Conservation (phyloP, 768 basidiomycete genomes). For the Lactarius vividus region DNA sequence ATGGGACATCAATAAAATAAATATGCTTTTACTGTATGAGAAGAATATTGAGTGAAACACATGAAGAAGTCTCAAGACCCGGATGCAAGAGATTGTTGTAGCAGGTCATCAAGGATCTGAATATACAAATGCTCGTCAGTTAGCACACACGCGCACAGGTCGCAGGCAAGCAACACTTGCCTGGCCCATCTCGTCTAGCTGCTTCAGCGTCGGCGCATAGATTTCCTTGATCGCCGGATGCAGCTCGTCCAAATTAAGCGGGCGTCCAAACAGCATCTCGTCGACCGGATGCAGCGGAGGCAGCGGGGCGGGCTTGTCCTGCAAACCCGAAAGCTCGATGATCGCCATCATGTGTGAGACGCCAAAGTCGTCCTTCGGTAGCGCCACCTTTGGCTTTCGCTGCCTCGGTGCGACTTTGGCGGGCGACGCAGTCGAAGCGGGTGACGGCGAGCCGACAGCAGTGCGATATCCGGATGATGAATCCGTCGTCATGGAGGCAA, state of each 20-base stretch:
- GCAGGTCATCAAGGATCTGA: constrained; percentile 34
- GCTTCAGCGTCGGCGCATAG: constrained; percentile 66
- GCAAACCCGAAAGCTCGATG: constrained; percentile 60
- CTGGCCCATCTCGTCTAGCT: constrained; percentile 79
- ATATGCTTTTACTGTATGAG: constrained; percentile 2
- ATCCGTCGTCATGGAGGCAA: constrained; percentile 24
- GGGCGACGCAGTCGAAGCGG: constrained; percentile 16
- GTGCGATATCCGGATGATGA: constrained; percentile 29
- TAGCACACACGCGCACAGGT: not conserved
- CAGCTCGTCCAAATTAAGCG: constrained; percentile 56
- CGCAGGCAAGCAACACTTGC: constrained; percentile 37
- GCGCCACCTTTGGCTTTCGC: constrained; percentile 42
- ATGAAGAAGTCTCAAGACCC: constrained; percentile 1
- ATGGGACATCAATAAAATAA: constrained; percentile 12
- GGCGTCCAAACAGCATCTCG: constrained; percentile 67
- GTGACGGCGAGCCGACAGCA: constrained; percentile 23
- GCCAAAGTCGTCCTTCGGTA: constrained; percentile 84
- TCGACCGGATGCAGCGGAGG: constrained; percentile 60
- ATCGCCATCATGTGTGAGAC: constrained; percentile 83
- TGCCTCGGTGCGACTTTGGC: constrained; percentile 37
- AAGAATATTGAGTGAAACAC: not conserved
- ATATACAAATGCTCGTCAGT: not conserved
- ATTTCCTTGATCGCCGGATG: constrained; percentile 73
- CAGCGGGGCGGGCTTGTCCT: constrained; percentile 37
- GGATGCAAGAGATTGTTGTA: constrained; percentile 16